Percentiles rank a stretch among this genome's conserved stretches.
Conservation (phyloP, 2,329 filamentous ascomycete genomes). For the Pseudogymnoascus sp. region DNA sequence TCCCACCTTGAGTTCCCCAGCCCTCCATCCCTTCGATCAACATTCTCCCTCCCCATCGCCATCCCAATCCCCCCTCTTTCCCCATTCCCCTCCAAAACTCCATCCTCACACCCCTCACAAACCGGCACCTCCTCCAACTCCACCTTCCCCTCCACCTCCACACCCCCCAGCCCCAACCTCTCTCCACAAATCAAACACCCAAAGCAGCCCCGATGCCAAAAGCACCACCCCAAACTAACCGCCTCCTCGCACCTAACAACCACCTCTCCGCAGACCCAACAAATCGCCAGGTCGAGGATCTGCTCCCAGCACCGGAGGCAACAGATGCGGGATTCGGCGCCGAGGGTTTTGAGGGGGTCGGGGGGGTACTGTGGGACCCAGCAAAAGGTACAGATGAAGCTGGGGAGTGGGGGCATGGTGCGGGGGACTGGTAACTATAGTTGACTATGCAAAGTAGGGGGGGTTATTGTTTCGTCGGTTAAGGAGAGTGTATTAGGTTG, state of each 20-base stretch:
- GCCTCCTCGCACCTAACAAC: slow-evolving; percentile 45
- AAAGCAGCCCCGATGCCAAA: slow-evolving; percentile 50
- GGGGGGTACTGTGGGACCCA: slow-evolving; percentile 33
- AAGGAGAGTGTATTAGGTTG: neutral
- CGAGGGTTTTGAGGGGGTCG: slow-evolving; percentile 32
- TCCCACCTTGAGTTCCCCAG: slow-evolving; percentile 35
- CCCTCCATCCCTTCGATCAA: slow-evolving; percentile 20
- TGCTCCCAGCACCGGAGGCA: slow-evolving; percentile 40
- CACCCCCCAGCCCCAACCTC: slow-evolving; percentile 4
- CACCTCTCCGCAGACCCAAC: slow-evolving; percentile 48
- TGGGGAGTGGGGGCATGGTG: neutral
- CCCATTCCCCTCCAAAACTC: slow-evolving; percentile 26
- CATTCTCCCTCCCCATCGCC: slow-evolving; percentile 14
- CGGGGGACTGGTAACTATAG: neutral
- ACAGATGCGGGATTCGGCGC: slow-evolving; percentile 39
- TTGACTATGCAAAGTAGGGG: neutral
- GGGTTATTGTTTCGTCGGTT: neutral
- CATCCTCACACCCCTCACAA: slow-evolving; percentile 39
- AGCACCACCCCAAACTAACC: slow-evolving; percentile 52
- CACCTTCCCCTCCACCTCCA: neutral
- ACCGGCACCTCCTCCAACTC: slow-evolving; percentile 42
- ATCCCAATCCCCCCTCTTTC: no score
- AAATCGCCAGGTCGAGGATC: slow-evolving; percentile 45
- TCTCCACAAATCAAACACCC: slow-evolving; percentile 43
- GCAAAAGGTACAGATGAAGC: slow-evolving; percentile 50